Base-by-base conservation (phyloP, 2,329 filamentous ascomycete genomes). In the Colletotrichum theobromicola region DNA sequence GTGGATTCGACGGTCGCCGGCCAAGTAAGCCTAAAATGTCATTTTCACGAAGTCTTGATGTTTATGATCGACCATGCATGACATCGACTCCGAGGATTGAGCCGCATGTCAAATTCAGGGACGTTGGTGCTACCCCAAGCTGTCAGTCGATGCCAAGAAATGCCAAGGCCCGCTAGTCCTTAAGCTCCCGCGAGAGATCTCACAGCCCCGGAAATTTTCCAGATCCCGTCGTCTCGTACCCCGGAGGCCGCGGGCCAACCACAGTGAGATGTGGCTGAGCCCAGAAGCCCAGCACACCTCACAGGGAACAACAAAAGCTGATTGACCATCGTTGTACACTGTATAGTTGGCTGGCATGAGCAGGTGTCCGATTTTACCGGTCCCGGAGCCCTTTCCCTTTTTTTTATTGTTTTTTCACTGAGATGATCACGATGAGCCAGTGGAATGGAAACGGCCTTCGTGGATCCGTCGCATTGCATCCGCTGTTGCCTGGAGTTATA, bases 271-370 rank as follows among this genome's bases (percentile, higher is more conserved):
- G n/a, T 50, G 42, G 42, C 42, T 50, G 42, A 21, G 42, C n/a
- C n/a, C 42, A 46, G n/a, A 3, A 46, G 13, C 42, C 42, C n/a
- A 46, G 42, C 42, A 1, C n/a, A 46, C n/a, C 42, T 46, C 0
- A 0, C 18, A 46, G 37, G 18, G 18, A 46, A 46, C 37, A 46
- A 18, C 18, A 46, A n/a, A 12, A 46, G 37, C 37, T 46, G 37
- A 21, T 46, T 0, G 0, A 1, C 18, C 18, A 46, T 18, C 0
- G 12, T 12, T 18, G 0, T 12, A 46, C 37, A 0, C 12, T 18
- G 37, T 12, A 18, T 21, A 1, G 12, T 21, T 21, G 7, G 0
- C 0, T 21, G 12, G 18, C 7, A 18, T 12, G 0, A 46, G 37
- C 0, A 46, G 37, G 12, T 21, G 37, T 18, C 37, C 37, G 37